phyloP scores from a whole-genome alignment of 2,329 filamentous ascomycete genomes.

The Periconia macrospinosa region DNA sequence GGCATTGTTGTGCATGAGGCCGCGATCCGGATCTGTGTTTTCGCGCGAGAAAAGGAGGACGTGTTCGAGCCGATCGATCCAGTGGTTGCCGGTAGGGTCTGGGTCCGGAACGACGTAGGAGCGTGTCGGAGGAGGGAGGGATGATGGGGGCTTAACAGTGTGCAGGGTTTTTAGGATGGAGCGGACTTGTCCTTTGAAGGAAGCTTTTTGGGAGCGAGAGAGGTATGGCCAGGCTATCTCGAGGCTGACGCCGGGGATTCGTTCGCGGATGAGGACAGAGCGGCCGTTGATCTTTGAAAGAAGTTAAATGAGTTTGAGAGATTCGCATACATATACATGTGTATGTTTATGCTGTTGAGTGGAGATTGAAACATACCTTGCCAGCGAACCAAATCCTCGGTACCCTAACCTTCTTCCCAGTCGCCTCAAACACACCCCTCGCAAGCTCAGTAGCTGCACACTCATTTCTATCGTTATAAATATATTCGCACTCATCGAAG shows the following conservation, averaged over 20 bases:
- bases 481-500: conserved; percentile 34
- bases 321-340: no score
- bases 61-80: conserved; percentile 9
- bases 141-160: conserved; percentile 15
- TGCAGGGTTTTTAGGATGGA: conserved; percentile 33
- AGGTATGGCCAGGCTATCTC: conserved; percentile 5
- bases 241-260: conserved; percentile 4
- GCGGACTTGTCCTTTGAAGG: conserved; percentile 43
- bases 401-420: conserved; percentile 22
- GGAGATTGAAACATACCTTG: conserved; percentile 31
- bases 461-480: conserved; percentile 48
- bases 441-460: conserved; percentile 38
- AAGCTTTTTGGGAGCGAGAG: conserved; percentile 25
- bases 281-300: conserved; percentile 1
- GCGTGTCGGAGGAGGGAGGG: background rate
- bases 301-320: no score
- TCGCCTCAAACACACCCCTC: conserved; percentile 15
- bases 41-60: conserved; percentile 4
- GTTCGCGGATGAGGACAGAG: conserved; percentile 2
- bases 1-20: conserved; percentile 17
- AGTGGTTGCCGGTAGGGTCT: conserved; percentile 5
- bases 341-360: background rate
- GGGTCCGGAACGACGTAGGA: conserved; percentile 6
- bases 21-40: conserved; percentile 4
- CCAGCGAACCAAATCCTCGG: conserved; percentile 45